A percentile compares a stretch with the other conserved stretches of the same genome.
These are phyloP conservation scores for Hypoxylon sp. DNA, from an alignment of 2,329 filamentous ascomycete genomes.

Conservation along the genomic window DNA sequence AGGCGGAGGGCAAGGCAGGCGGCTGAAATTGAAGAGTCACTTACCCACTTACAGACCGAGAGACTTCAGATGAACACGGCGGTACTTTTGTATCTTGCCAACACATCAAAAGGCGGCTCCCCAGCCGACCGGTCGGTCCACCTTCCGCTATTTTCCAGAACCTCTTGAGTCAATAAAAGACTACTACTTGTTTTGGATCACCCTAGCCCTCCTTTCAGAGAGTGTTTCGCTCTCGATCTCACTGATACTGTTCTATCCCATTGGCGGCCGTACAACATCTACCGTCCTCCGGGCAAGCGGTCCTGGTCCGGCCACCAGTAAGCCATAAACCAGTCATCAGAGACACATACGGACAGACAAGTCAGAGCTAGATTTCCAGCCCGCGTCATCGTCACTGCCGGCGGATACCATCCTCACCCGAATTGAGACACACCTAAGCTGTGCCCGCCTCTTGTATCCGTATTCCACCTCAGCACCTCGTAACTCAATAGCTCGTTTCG, in stretches of 20 bases:
- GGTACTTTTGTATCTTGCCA: slow-evolving; percentile 18
- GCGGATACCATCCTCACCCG: slow-evolving; percentile 5
- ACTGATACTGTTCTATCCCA: slow-evolving; percentile 21
- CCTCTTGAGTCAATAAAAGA: slow-evolving; percentile 25
- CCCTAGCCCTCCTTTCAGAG: slow-evolving; percentile 20
- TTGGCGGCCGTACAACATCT: slow-evolving; percentile 15
- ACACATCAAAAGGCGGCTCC: slow-evolving; percentile 25
- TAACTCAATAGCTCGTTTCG: slow-evolving; percentile 11
- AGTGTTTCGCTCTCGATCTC: slow-evolving; percentile 27
- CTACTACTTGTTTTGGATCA: slow-evolving; percentile 25
- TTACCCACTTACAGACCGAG: slow-evolving; percentile 34
- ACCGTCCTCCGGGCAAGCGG: slow-evolving; percentile 12
- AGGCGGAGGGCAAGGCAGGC: slow-evolving; percentile 16
- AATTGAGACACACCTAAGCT: slow-evolving; percentile 15
- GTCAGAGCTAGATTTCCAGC: slow-evolving; percentile 27
- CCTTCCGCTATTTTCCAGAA: slow-evolving; percentile 37
- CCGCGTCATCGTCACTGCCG: slow-evolving; percentile 24
- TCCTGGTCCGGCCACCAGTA: slow-evolving; percentile 2
- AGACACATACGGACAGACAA: slow-evolving; percentile 41
- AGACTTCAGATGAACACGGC: slow-evolving; percentile 31
- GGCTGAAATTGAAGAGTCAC: slow-evolving; percentile 33
- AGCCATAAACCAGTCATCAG: slow-evolving; percentile 34
- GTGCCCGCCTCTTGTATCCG: slow-evolving; percentile 22
- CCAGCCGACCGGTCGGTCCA: slow-evolving; percentile 15
- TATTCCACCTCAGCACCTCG: slow-evolving; percentile 1